Percentiles rank a stretch among this genome's conserved stretches.
phyloP scores from a whole-genome alignment of 73 alveolate genomes.

The Paraurostyla sp. region DNA sequence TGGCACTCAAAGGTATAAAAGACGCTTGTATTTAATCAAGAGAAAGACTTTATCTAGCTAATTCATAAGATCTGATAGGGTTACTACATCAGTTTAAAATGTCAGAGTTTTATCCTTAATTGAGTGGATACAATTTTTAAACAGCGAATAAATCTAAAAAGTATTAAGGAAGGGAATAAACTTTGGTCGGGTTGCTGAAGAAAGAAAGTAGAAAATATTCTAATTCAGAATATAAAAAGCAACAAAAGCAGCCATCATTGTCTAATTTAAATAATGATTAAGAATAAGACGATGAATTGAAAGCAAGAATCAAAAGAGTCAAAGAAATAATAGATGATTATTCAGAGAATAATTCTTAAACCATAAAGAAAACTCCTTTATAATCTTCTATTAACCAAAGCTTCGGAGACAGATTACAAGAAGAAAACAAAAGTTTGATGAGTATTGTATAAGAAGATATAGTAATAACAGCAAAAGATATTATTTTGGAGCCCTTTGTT shows the following conservation, averaged over 20 bases:
- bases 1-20: constrained; percentile 49
- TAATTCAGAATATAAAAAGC: not conserved
- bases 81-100: constrained; percentile 15
- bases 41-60: constrained; percentile 55
- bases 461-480: constrained; percentile 41
- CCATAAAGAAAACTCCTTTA: not conserved
- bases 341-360: constrained; percentile 25
- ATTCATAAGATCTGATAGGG: constrained; percentile 11
- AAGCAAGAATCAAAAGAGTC: not conserved
- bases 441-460: constrained; percentile 33
- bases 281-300: not conserved
- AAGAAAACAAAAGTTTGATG: not conserved
- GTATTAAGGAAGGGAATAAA: not conserved
- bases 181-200: not conserved
- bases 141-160: too few species aligned
- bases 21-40: constrained; percentile 30
- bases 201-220: not conserved
- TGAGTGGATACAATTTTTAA: not conserved
- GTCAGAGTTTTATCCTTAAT: constrained; percentile 18
- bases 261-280: not conserved
- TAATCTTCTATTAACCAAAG: not conserved
- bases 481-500: constrained; percentile 44
- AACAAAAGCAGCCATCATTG: too few species aligned
- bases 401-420: not conserved
- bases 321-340: not conserved